Base-by-base conservation (phyloP, 768 basidiomycete genomes). In the Rhodotorula babjevae region DNA sequence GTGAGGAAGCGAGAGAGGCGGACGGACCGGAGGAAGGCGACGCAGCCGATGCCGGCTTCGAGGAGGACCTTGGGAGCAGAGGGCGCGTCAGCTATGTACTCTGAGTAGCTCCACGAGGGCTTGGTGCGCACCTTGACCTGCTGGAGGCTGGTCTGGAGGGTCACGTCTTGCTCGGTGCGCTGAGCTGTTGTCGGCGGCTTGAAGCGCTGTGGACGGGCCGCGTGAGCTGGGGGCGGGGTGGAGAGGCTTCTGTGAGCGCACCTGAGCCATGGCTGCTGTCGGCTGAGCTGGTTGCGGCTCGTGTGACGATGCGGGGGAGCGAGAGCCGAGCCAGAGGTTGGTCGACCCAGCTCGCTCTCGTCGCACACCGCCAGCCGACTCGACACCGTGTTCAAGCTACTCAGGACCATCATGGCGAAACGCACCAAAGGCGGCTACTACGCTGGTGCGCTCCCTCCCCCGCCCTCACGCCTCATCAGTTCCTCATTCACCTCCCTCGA, bases 31-130 rank as follows among this genome's bases (percentile, higher is more conserved):
- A 78, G 62, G 64, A 61, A 78, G 33, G 75, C 69, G 64, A 78
- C 66, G 50, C 77, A 78, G 40, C 73, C 77, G 23, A 78, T 59
- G 25, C 77, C 77, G 0, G 75, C 73, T 19, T 65, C 31, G 47
- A 78, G 49, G 9, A 78, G 73, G 10, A 47, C 46, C 65, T 71
- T 49, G 19, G 46, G 16, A 11, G 25, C 58, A 25, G 12, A 3
- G 1, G 12, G 23, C 3, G 2, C 2, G 12, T 59, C 23, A 59
- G 18, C 5, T 14, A 16, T 18, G 19, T 0, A 21, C 27, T 14
- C 1, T 12, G 8, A 14, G 25, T 0, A 15, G 8, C 0, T 14
- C 2, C 12, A 12, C 11, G 12, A 12, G 36, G 5, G 4, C 29
- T 6, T 21, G 23, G 36, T 6, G 18, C 60, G n/a, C 44, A 47